Percentiles rank a stretch among this genome's conserved stretches.
These are phyloP conservation scores for Alternaria sp. DNA, from an alignment of 2,329 filamentous ascomycete species.

Conservation along the genomic window DNA sequence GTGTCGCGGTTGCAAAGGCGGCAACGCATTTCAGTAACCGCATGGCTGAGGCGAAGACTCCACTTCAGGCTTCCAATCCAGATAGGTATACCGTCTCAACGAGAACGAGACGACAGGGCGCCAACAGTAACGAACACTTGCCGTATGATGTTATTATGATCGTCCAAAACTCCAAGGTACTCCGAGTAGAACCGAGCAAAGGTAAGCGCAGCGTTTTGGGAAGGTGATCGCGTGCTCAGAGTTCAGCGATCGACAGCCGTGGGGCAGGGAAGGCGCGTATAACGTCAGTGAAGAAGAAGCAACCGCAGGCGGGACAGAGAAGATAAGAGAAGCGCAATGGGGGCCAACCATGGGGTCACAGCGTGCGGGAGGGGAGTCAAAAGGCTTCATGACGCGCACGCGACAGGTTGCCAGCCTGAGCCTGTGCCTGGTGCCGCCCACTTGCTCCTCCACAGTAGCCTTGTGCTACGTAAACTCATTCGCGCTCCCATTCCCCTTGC, in stretches of 20 bases:
- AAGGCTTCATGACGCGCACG: slow-evolving; percentile 7
- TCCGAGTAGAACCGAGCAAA: neutral
- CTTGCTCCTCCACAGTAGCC: neutral
- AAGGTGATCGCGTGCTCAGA: slow-evolving; percentile 13
- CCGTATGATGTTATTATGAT: neutral
- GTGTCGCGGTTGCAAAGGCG: slow-evolving; percentile 24
- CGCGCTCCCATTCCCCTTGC: neutral
- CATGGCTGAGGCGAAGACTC: slow-evolving; percentile 24
- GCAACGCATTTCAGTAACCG: slow-evolving; percentile 32
- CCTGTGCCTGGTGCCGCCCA: slow-evolving; percentile 1
- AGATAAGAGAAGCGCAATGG: neutral
- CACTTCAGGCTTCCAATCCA: neutral
- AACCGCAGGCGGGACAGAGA: neutral
- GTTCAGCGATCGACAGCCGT: neutral
- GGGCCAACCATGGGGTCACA: neutral
- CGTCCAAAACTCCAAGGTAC: neutral
- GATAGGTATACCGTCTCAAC: neutral
- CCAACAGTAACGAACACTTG: neutral
- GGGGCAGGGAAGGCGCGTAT: slow-evolving; percentile 1
- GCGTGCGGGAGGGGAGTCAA: neutral
- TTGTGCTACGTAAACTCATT: neutral
- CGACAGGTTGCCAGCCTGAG: neutral
- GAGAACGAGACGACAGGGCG: neutral
- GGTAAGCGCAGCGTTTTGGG: neutral
- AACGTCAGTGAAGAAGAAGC: neutral